A percentile compares a stretch with the other conserved stretches of the same genome.
Evolutionary conservation across 2,329 filamentous ascomycete species (phyloP).

Genomic region (Cladosporium sp.): DNA sequence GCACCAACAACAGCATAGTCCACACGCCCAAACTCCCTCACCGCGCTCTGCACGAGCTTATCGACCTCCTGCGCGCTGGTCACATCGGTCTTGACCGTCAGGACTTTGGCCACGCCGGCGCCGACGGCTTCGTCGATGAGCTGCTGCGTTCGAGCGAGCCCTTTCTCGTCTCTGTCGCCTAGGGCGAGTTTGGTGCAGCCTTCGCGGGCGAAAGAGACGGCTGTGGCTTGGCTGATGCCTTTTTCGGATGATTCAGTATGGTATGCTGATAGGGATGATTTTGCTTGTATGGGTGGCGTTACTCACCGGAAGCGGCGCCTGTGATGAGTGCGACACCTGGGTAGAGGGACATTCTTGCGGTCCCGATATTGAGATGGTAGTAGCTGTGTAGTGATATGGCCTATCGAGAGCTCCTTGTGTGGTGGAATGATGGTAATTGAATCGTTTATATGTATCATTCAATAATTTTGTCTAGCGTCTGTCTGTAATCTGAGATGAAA

Average conservation of each 20-base stretch:
- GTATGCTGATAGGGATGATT: too few species aligned
- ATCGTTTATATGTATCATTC: too few species aligned
- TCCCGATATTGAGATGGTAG: too few species aligned
- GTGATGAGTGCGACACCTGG: constrained; percentile 32
- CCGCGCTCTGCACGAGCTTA: constrained; percentile 30
- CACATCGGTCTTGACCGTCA: constrained; percentile 33
- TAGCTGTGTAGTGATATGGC: too few species aligned
- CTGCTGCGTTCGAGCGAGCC: constrained; percentile 32
- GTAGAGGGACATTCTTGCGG: constrained; percentile 26
- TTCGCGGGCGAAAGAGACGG: constrained; percentile 42
- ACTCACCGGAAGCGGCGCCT: constrained; percentile 30
- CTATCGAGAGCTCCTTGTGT: too few species aligned
- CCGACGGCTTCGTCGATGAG: constrained; percentile 27
- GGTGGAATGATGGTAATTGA: too few species aligned
- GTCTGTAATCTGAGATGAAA: too few species aligned
- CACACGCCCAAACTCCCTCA: constrained; percentile 37
- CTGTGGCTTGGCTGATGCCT: constrained; percentile 44
- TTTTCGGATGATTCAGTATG: too few species aligned
- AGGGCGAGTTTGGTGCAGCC: constrained; percentile 43
- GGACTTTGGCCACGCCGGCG: constrained; percentile 20
- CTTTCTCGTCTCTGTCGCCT: constrained; percentile 35
- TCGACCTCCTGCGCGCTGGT: constrained; percentile 34
- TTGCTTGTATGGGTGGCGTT: too few species aligned
- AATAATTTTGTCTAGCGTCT: too few species aligned
- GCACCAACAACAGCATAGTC: constrained; percentile 48